Percentiles rank a stretch among this genome's conserved stretches.
phyloP scores from a whole-genome alignment of 441 rosid species.

The Pelargonium citronellum region DNA sequence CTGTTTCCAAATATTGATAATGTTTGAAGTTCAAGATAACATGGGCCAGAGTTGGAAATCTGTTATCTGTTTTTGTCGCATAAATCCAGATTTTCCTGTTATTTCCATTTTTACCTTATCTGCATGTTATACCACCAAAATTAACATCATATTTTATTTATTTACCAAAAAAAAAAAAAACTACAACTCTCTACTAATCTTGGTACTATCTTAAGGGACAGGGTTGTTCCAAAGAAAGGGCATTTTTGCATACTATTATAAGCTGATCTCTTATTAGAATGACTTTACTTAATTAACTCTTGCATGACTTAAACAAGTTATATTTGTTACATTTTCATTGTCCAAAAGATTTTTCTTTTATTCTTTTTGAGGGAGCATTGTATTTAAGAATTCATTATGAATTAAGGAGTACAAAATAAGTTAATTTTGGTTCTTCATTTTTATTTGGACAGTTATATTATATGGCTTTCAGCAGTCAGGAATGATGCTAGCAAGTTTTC shows the following conservation, averaged over 20 bases:
- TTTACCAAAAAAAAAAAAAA: too few species aligned
- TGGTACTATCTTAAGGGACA: background rate
- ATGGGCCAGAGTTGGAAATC: background rate
- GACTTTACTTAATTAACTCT: background rate
- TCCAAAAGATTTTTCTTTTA: background rate
- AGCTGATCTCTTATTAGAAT: background rate
- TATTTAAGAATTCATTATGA: background rate
- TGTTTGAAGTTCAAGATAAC: background rate
- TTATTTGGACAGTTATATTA: background rate
- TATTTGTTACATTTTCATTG: background rate
- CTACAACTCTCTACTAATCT: background rate
- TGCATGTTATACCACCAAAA: too few species aligned
- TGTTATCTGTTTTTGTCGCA: too few species aligned
- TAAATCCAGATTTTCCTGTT: too few species aligned
- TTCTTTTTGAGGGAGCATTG: background rate
- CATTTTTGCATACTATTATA: slow-evolving; percentile 5
- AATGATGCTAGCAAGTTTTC: background rate
- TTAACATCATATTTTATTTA: background rate
- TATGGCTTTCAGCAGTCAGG: background rate
- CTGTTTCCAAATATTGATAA: background rate
- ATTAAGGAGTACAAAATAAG: background rate
- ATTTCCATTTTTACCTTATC: too few species aligned
- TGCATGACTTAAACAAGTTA: background rate
- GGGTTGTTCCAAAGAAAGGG: background rate
- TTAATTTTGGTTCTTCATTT: background rate